These are phyloP conservation scores for Geoglossum cookeanum DNA, from an alignment of 2,329 filamentous ascomycete genomes.

Conservation along the genomic window DNA sequence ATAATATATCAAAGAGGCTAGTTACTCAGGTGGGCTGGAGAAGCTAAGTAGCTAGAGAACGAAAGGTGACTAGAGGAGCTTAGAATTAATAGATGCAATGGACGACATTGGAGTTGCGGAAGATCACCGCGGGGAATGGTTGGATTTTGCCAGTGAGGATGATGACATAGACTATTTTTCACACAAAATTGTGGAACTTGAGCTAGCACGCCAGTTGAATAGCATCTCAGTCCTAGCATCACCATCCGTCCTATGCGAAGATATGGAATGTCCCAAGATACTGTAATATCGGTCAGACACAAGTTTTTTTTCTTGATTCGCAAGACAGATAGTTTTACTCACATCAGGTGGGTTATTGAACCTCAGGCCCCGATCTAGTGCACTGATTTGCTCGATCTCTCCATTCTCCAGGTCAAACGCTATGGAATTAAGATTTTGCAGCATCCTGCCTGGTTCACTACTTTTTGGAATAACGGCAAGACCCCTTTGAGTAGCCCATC, in stretches of 20 bases:
- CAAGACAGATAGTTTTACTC: conserved; percentile 19
- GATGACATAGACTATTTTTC: too few species aligned
- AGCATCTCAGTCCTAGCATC: background rate
- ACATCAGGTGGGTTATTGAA: conserved; percentile 63
- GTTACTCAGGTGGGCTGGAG: too few species aligned
- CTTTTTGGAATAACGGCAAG: conserved; percentile 72
- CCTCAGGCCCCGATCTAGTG: conserved; percentile 44
- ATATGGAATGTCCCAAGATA: background rate
- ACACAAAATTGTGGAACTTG: background rate
- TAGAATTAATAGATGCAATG: too few species aligned
- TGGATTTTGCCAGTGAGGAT: too few species aligned
- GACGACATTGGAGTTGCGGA: too few species aligned
- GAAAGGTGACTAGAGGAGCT: too few species aligned
- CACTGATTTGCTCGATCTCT: conserved; percentile 48
- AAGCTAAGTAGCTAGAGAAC: too few species aligned
- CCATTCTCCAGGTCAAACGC: conserved; percentile 44
- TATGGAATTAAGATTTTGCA: conserved; percentile 47
- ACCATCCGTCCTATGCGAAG: background rate
- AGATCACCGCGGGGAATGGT: too few species aligned
- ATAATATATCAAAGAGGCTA: too few species aligned
- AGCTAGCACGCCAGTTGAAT: background rate
- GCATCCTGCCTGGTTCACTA: conserved; percentile 35
- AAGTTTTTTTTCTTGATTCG: background rate
- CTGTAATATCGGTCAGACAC: background rate
- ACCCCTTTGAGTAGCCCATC: conserved; percentile 71